Evolutionary conservation across 23 red algal species (phyloP).

Genomic region (Chondrus crispus): DNA sequence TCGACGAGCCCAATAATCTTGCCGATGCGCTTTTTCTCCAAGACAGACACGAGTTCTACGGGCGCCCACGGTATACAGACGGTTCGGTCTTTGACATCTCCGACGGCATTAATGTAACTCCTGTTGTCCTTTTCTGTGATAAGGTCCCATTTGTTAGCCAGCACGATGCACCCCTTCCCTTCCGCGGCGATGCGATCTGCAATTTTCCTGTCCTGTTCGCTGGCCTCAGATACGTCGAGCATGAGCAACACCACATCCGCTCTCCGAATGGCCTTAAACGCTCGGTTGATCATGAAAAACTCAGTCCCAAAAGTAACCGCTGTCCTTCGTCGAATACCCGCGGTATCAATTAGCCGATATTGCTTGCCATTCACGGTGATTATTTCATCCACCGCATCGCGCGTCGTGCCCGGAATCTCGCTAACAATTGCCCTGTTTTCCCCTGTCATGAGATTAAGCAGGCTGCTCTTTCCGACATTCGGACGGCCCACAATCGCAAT

Average conservation of each 20-base stretch:
- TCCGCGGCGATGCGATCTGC: slow-evolving; percentile 90
- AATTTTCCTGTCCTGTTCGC: slow-evolving; percentile 92
- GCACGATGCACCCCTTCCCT: slow-evolving; percentile 84
- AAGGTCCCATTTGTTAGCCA: slow-evolving; percentile 98
- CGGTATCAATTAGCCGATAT: slow-evolving; percentile 95
- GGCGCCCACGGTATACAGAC: slow-evolving; percentile 79
- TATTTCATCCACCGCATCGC: slow-evolving; percentile 92
- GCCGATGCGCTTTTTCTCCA: slow-evolving; percentile 63
- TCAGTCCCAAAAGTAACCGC: slow-evolving; percentile 88
- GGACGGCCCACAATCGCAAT: slow-evolving; percentile 94
- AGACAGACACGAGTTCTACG: slow-evolving; percentile 68
- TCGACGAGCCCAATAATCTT: slow-evolving; percentile 64
- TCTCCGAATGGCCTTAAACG: slow-evolving; percentile 94
- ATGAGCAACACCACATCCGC: slow-evolving; percentile 89
- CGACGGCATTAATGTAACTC: slow-evolving; percentile 48
- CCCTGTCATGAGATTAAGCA: slow-evolving; percentile 75
- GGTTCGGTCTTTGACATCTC: slow-evolving; percentile 58
- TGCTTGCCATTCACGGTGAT: slow-evolving; percentile 44
- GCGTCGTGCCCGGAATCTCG: slow-evolving; percentile 90
- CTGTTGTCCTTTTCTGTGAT: slow-evolving; percentile 76
- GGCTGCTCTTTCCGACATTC: slow-evolving; percentile 94
- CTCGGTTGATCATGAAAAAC: slow-evolving; percentile 99
- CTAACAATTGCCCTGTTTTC: slow-evolving; percentile 88
- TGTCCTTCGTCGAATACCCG: slow-evolving; percentile 91
- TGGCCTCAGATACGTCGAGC: slow-evolving; percentile 72